Evolutionary conservation across 148 eudicot genomes (phyloP).

Genomic region (Linanthus parryae): DNA sequence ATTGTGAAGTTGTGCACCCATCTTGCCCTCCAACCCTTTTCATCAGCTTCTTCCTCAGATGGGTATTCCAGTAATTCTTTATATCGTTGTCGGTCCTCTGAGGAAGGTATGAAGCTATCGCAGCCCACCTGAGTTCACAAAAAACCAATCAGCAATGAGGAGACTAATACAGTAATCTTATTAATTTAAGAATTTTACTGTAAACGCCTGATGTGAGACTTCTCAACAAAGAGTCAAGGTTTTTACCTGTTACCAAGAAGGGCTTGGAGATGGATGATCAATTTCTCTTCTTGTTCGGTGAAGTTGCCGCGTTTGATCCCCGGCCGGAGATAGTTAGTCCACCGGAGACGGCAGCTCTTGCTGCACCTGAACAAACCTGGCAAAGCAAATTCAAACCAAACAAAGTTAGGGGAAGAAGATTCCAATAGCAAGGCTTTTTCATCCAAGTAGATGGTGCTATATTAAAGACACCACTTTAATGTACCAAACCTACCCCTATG

Average conservation of each 20-base stretch:
- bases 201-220: no score
- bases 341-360: constrained; percentile 74
- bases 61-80: constrained; percentile 88
- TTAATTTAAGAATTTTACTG: no score
- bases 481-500: constrained; percentile 29
- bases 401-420: neutral
- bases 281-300: constrained; percentile 69
- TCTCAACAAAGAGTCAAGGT: no score
- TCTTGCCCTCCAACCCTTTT: constrained; percentile 27
- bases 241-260: constrained; percentile 72
- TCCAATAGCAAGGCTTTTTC: no score
- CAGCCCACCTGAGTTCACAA: constrained; percentile 58
- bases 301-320: constrained; percentile 75
- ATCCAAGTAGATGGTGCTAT: no score
- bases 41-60: constrained; percentile 55
- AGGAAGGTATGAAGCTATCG: constrained; percentile 81
- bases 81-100: constrained; percentile 80
- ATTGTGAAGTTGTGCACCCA: constrained; percentile 19
- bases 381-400: neutral
- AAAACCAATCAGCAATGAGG: no score
- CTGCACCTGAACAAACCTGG: constrained; percentile 77
- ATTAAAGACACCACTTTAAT: constrained; percentile 30
- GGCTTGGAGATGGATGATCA: constrained; percentile 83
- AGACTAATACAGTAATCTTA: no score
- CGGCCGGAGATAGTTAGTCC: constrained; percentile 83